Percentiles rank a stretch among this genome's conserved stretches.
Evolutionary conservation across 176 grass and related monocot species (phyloP).

Genomic region (Musa beccarii): DNA sequence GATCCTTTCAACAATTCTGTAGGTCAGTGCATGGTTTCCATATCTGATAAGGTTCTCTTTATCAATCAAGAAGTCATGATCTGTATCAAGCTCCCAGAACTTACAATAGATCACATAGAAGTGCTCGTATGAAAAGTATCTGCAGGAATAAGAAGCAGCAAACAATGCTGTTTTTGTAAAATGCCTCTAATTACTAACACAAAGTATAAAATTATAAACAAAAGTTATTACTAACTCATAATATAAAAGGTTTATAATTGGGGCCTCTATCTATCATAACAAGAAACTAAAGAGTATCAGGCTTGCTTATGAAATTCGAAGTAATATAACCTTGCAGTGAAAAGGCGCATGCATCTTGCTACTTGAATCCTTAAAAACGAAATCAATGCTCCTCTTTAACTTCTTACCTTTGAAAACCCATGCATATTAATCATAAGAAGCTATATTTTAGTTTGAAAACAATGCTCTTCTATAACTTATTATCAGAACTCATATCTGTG

Average conservation of each 20-base stretch:
- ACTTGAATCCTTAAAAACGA: too few species aligned
- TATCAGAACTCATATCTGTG: too few species aligned
- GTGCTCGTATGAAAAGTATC: slow-evolving; percentile 96
- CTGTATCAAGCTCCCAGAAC: slow-evolving; percentile 96
- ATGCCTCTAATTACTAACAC: neutral
- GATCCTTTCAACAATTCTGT: slow-evolving; percentile 97
- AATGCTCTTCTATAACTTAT: too few species aligned
- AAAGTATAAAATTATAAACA: neutral
- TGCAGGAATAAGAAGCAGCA: slow-evolving; percentile 24
- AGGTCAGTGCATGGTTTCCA: slow-evolving; percentile 90
- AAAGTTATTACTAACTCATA: neutral
- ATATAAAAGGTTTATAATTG: neutral
- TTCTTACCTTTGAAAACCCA: too few species aligned
- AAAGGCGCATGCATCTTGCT: too few species aligned
- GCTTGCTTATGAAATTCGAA: neutral
- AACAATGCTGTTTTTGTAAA: slow-evolving; percentile 6
- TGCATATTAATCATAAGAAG: too few species aligned
- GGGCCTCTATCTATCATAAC: neutral
- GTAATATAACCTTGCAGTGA: neutral
- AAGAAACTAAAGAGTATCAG: neutral
- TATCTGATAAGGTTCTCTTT: slow-evolving; percentile 98
- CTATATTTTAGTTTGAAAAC: too few species aligned
- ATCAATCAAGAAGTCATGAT: slow-evolving; percentile 92
- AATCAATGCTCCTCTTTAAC: too few species aligned
- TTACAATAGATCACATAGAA: slow-evolving; percentile 98